Evolutionary conservation across 176 grass and related monocot genomes (phyloP).

Genomic region (Aegilops longissima): DNA sequence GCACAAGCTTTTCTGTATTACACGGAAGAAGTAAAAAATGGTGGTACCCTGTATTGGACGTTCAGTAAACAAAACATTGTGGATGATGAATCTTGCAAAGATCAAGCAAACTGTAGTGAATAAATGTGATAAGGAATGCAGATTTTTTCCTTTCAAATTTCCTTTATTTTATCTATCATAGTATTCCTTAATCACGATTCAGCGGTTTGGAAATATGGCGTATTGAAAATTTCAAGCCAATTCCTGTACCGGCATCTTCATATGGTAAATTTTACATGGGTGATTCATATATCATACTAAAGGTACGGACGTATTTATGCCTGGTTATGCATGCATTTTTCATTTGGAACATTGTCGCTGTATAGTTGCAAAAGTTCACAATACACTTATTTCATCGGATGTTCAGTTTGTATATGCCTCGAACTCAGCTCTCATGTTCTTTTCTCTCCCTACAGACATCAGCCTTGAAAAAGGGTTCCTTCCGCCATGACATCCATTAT

Average conservation of each 20-base stretch:
- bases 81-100: not conserved
- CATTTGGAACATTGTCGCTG: no score
- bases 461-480: slow-evolving; percentile 77
- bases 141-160: not conserved
- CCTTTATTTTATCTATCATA: not conserved
- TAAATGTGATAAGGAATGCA: not conserved
- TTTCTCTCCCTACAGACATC: slow-evolving; percentile 60
- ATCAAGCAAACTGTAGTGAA: not conserved
- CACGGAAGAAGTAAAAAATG: not conserved
- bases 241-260: slow-evolving; percentile 48
- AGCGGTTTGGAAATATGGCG: slow-evolving; percentile 93
- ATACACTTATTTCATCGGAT: not conserved
- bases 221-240: slow-evolving; percentile 89
- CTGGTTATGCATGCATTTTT: not conserved
- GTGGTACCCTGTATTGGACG: not conserved
- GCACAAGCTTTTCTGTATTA: not conserved
- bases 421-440: slow-evolving; percentile 1
- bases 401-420: not conserved
- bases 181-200: slow-evolving; percentile 44
- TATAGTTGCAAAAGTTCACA: not conserved
- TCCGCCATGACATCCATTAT: slow-evolving; percentile 95
- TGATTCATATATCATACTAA: slow-evolving; percentile 94
- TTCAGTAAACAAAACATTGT: not conserved
- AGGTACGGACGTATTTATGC: slow-evolving; percentile 45
- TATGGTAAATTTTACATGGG: slow-evolving; percentile 94